Base-by-base conservation (phyloP, 139 green algal genomes). In the Chlorella sp. region DNA sequence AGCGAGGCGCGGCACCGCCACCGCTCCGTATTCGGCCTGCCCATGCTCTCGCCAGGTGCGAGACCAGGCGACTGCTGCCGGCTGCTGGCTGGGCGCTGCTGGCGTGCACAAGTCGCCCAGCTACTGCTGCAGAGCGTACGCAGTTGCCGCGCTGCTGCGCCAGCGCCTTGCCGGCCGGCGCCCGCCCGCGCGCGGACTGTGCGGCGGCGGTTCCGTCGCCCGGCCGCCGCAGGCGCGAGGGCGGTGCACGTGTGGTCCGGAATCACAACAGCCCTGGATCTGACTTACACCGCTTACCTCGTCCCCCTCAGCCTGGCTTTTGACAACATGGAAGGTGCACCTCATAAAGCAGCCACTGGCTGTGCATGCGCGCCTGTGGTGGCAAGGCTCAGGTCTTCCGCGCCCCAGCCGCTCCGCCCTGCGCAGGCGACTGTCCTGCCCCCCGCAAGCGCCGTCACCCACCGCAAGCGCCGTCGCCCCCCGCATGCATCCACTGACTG, bases 221-320 rank as follows among this genome's bases (percentile, higher is more conserved):
- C 29, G 2, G 19, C 56, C n/a, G 29, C n/a, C 50, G 8, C 58
- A 64, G 58, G 29, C 8, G 19, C 67, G 7, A 2, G 1, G 50
- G 6, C 7, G 3, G 45, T 46, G 67, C 33, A 9, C 6, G 27
- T 27, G 38, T 75, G 69, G 69, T 41, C n/a, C 4, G 41, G 23
- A 3, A 7, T 45, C 27, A 66, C 66, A 40, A 45, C 53, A 4
- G 14, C 66, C 14, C 38, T 75, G 2, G 69, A 75, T 40, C 53
- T 75, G 1, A 75, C 69, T 0, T 75, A 75, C 69, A 75, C 69
- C 55, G 69, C 46, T 71, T 75, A 67, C 40, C 38, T 75, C n/a
- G 69, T 75, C 38, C 69, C 69, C 12, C 69, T 75, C 17, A 50
- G 29, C 41, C 45, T 78, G 60, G 72, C 72, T 0, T 78, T 78